Percentiles rank a stretch among this genome's conserved stretches.
Evolutionary conservation across 2,329 filamentous ascomycete genomes (phyloP).

Genomic region (Pseudogymnoascus sp.): DNA sequence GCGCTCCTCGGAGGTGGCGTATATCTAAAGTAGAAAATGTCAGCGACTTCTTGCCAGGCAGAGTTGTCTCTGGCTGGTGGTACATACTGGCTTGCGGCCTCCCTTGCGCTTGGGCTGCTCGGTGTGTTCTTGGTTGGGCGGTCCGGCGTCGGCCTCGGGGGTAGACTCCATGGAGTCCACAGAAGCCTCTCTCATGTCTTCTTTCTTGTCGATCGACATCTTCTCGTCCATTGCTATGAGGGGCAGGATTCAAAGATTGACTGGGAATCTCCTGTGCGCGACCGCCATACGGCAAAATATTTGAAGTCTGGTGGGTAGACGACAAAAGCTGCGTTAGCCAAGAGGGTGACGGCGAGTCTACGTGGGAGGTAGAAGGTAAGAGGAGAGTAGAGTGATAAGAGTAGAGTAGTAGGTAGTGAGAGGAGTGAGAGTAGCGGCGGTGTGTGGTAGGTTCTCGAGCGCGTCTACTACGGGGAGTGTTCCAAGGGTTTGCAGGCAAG

Average conservation of each 20-base stretch:
- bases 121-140: conserved; percentile 38
- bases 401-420: not conserved
- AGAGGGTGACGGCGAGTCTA: not conserved
- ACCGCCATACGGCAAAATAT: not conserved
- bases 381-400: not conserved
- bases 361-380: not conserved
- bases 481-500: not conserved
- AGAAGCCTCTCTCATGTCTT: conserved; percentile 47
- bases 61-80: conserved; percentile 11
- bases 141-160: conserved; percentile 44
- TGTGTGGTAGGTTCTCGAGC: conserved; percentile 3
- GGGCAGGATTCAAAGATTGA: not conserved
- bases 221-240: conserved; percentile 47
- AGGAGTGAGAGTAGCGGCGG: not conserved
- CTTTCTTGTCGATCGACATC: conserved; percentile 59
- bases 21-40: conserved; percentile 55
- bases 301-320: not conserved
- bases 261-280: not conserved
- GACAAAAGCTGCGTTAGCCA: not conserved
- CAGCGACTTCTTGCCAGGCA: conserved; percentile 13
- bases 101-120: conserved; percentile 87
- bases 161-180: conserved; percentile 54
- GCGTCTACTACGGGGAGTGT: conserved; percentile 5
- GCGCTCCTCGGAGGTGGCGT: conserved; percentile 95
- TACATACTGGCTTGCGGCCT: conserved; percentile 85